Evolutionary conservation across 768 basidiomycete genomes (phyloP), one percentile per base, ranked within the genome.

Genomic region (Rhodotorula kratochvilovae): DNA sequence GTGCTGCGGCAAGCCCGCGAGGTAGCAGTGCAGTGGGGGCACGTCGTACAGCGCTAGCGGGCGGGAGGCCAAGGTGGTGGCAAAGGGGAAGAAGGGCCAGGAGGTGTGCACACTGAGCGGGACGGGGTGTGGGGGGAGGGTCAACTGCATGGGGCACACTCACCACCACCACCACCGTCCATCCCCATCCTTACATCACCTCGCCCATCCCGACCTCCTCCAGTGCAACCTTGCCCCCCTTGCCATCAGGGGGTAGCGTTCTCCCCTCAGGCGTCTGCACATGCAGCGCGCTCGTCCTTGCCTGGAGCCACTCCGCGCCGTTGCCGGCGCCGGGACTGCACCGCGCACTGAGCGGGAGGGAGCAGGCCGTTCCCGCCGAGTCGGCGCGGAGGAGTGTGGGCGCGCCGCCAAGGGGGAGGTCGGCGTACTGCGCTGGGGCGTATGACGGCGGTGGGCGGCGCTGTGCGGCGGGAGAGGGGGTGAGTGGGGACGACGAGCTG

Each of bases 1-100:
- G n/a, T n/a, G 51, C 29, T 53, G 51, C 51, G 73, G 73, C 3
- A 66, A 70, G 13, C 73, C 73, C 23, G 73, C 68, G 25, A 74
- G 69, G 50, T 74, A 62, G 15, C 56, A 54, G 50, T 67, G 55
- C 15, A 74, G 66, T 0, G 73, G 66, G 1, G 73, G 73, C 12
- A 66, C 63, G 33, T 68, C 66, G 59, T 74, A 69, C 0, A 69
- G 73, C 10, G 72, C 58, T 12, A n/a, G 54, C 10, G 36, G 54
- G 36, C 8, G 43, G 6, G 10, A 63, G 29, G 3, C 50, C 50
- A n/a, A n/a, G n/a, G n/a, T n/a, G n/a, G n/a, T n/a, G n/a, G 56
- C 27, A 25, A 33, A 60, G 70, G 31, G 59, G 45, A 31, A 65
- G 23, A 48, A 33, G 36, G 39, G 36, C n/a, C n/a, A n/a, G 46